Evolutionary conservation across 2,329 filamentous ascomycete genomes (phyloP).

Genomic region (Diaporthe helianthi): DNA sequence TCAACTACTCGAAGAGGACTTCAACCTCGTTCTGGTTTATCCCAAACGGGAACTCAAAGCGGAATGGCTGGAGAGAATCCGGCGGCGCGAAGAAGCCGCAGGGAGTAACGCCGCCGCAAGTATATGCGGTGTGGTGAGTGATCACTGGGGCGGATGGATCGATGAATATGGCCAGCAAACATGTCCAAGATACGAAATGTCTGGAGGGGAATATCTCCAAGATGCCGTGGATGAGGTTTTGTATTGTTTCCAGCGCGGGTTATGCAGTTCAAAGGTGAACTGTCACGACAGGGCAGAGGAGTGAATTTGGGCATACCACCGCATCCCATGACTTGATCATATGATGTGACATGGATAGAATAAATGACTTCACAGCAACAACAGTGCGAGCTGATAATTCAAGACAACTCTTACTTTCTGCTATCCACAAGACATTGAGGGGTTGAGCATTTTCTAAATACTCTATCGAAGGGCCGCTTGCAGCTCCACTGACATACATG

Average conservation of each 20-base stretch:
- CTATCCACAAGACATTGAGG: background rate
- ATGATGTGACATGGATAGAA: background rate
- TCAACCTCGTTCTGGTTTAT: conserved; percentile 7
- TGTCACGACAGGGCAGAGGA: background rate
- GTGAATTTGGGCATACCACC: background rate
- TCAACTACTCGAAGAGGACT: background rate
- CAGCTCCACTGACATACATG: no score
- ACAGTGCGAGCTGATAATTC: no score
- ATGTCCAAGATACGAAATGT: background rate
- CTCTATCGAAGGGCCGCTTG: no score
- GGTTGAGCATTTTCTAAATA: no score
- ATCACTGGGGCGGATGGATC: background rate
- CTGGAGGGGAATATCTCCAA: background rate
- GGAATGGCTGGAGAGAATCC: conserved; percentile 14
- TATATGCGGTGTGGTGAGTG: background rate
- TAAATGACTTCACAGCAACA: background rate
- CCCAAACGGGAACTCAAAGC: background rate
- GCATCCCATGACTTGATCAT: background rate
- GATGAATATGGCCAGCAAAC: background rate
- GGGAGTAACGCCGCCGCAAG: background rate
- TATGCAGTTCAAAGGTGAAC: background rate
- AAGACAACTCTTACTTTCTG: no score
- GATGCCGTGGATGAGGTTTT: background rate
- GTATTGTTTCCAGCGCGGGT: background rate
- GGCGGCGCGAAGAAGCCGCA: background rate